phyloP scores from a whole-genome alignment of 2,329 filamentous ascomycete genomes.

The Stachybotrys chlorohalonatus region DNA sequence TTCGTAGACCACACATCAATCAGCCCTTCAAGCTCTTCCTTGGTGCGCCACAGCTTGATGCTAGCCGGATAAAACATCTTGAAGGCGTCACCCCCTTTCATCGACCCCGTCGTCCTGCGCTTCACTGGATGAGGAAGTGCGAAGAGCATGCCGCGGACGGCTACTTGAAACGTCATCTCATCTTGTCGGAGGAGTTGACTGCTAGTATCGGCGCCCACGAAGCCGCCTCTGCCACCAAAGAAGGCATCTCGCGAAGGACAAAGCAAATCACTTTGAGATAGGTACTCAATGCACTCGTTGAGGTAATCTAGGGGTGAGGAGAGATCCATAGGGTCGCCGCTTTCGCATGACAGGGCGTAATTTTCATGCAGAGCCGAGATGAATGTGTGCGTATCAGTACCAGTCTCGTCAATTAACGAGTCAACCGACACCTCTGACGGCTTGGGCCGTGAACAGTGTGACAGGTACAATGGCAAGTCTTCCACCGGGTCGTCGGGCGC shows the following conservation, averaged over 20 bases:
- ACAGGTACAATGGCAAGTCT: slow-evolving; percentile 49
- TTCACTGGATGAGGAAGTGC: slow-evolving; percentile 80
- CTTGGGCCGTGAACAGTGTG: slow-evolving; percentile 48
- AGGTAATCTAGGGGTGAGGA: slow-evolving; percentile 65
- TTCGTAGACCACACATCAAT: slow-evolving; percentile 61
- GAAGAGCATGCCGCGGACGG: slow-evolving; percentile 78
- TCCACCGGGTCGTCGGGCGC: slow-evolving; percentile 37
- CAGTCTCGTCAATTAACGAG: slow-evolving; percentile 80
- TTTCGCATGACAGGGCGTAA: slow-evolving; percentile 75
- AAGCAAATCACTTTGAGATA: slow-evolving; percentile 84
- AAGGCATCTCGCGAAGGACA: slow-evolving; percentile 62
- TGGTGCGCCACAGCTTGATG: slow-evolving; percentile 72
- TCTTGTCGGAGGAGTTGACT: slow-evolving; percentile 79
- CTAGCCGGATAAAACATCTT: slow-evolving; percentile 92
- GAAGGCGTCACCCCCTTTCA: slow-evolving; percentile 51
- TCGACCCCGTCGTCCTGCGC: slow-evolving; percentile 40
- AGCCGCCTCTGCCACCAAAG: slow-evolving; percentile 52
- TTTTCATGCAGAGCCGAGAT: slow-evolving; percentile 90
- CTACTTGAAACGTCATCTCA: slow-evolving; percentile 88
- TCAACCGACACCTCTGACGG: slow-evolving; percentile 61
- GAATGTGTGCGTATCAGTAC: slow-evolving; percentile 86
- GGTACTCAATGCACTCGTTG: slow-evolving; percentile 73
- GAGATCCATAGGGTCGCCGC: slow-evolving; percentile 36
- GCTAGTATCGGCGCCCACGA: slow-evolving; percentile 44
- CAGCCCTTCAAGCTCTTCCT: slow-evolving; percentile 70